phyloP scores from a whole-genome alignment of 2,329 filamentous ascomycete genomes.

The Pyrenophora tritici-repentis region DNA sequence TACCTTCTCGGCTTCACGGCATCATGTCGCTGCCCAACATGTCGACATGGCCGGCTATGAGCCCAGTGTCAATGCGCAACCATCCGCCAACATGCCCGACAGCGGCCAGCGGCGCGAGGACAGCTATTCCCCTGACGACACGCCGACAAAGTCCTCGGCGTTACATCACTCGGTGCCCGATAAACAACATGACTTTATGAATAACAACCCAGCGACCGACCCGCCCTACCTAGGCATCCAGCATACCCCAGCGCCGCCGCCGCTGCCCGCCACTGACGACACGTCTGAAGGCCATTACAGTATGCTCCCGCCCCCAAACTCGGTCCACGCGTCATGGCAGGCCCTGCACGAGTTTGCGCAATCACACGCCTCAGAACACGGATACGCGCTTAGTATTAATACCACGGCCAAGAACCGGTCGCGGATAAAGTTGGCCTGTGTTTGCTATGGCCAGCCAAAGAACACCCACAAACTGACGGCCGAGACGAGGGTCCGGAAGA shows the following conservation, averaged over 20 bases:
- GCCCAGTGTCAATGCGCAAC: constrained; percentile 9
- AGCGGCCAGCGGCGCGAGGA: constrained; percentile 9
- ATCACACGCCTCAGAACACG: constrained; percentile 39
- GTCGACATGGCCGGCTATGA: constrained; percentile 22
- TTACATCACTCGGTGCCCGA: neutral
- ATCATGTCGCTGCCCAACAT: constrained; percentile 22
- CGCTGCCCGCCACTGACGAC: constrained; percentile 17
- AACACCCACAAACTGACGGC: constrained; percentile 45
- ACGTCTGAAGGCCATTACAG: constrained; percentile 27
- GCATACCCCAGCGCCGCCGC: constrained; percentile 11
- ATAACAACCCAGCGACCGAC: neutral
- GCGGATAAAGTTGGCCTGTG: constrained; percentile 44
- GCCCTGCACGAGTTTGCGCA: constrained; percentile 41
- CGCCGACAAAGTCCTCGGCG: constrained; percentile 1
- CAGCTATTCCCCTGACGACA: constrained; percentile 9
- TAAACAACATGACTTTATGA: constrained; percentile 3
- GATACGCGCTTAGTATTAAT: constrained; percentile 45
- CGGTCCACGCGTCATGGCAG: constrained; percentile 36
- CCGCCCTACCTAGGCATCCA: constrained; percentile 6
- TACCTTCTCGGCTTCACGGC: constrained; percentile 21
- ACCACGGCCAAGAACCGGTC: constrained; percentile 45
- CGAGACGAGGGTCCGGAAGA: constrained; percentile 43
- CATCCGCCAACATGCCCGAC: constrained; percentile 14
- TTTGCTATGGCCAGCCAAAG: constrained; percentile 44
- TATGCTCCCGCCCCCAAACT: constrained; percentile 37